Evolutionary conservation across 2,329 filamentous ascomycete species (phyloP).

Genomic region (Colletotrichum sp.): DNA sequence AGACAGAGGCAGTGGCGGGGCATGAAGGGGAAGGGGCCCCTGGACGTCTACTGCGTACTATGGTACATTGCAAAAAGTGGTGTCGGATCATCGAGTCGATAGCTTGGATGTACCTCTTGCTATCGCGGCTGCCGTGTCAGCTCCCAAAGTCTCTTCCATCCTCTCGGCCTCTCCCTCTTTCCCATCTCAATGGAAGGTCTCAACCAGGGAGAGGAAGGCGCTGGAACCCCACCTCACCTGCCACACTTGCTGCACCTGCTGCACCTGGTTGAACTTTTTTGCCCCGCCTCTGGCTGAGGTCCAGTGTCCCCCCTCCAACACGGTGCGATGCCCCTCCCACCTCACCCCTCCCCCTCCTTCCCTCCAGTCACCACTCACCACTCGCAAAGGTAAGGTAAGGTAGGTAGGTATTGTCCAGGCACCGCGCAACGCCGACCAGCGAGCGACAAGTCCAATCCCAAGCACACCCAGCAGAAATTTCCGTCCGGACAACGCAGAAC

Average conservation of each 20-base stretch:
- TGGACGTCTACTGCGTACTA: background rate
- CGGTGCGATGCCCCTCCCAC: background rate
- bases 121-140: background rate
- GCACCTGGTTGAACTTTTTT: slow-evolving; percentile 12
- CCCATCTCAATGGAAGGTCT: background rate
- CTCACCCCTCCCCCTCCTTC: background rate
- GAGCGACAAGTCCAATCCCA: background rate
- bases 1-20: background rate
- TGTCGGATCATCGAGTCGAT: background rate
- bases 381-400: background rate
- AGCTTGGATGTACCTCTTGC: background rate
- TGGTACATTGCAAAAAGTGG: background rate
- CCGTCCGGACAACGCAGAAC: background rate
- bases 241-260: slow-evolving; percentile 1
- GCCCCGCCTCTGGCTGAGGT: slow-evolving; percentile 8
- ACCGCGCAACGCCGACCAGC: slow-evolving; percentile 1
- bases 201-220: background rate
- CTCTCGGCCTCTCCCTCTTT: background rate
- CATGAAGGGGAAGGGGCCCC: background rate
- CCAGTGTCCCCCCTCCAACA: background rate
- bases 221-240: slow-evolving; percentile 14
- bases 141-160: background rate
- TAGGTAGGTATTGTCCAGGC: background rate
- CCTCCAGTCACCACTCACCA: background rate
- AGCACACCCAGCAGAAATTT: slow-evolving; percentile 17